phyloP scores from a whole-genome alignment of 2,329 filamentous ascomycete genomes.

The Xylariaceae sp. region DNA sequence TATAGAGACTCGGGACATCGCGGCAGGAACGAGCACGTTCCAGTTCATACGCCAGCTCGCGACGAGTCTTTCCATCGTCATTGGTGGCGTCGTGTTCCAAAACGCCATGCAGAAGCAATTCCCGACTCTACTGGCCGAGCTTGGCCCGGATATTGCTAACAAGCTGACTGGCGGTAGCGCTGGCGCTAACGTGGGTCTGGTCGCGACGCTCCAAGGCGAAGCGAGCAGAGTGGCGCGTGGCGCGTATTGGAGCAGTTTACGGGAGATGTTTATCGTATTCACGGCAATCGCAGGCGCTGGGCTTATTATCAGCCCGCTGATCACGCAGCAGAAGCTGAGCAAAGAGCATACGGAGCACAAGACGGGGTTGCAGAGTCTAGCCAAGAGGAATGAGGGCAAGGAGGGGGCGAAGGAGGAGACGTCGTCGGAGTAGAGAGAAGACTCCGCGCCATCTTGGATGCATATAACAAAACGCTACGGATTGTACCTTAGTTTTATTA shows the following conservation, averaged over 20 bases:
- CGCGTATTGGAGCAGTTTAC: conserved; percentile 46
- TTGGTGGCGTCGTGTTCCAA: conserved; percentile 75
- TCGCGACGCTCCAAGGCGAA: conserved; percentile 39
- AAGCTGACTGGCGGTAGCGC: conserved; percentile 47
- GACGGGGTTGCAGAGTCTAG: conserved; percentile 46
- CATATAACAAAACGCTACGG: not conserved
- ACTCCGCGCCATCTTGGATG: not conserved
- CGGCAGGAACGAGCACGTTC: conserved; percentile 62
- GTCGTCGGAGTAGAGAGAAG: conserved; percentile 3
- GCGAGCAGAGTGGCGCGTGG: conserved; percentile 34
- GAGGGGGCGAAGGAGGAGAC: conserved; percentile 11
- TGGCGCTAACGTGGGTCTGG: conserved; percentile 45
- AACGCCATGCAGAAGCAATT: conserved; percentile 61
- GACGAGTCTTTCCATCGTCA: conserved; percentile 61
- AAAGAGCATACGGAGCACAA: conserved; percentile 53
- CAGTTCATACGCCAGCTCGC: conserved; percentile 64
- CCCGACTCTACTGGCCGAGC: conserved; percentile 40
- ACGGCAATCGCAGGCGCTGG: conserved; percentile 44
- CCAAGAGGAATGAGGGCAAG: conserved; percentile 10
- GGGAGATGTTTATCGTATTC: conserved; percentile 55
- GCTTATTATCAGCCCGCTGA: conserved; percentile 42
- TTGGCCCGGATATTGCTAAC: conserved; percentile 43
- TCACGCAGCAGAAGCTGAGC: conserved; percentile 46
- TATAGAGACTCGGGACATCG: conserved; percentile 57
- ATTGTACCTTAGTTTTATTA: not conserved